Percentiles rank a stretch among this genome's conserved stretches.
Conservation (phyloP, 345 rosid species). For the Salix exigua region DNA sequence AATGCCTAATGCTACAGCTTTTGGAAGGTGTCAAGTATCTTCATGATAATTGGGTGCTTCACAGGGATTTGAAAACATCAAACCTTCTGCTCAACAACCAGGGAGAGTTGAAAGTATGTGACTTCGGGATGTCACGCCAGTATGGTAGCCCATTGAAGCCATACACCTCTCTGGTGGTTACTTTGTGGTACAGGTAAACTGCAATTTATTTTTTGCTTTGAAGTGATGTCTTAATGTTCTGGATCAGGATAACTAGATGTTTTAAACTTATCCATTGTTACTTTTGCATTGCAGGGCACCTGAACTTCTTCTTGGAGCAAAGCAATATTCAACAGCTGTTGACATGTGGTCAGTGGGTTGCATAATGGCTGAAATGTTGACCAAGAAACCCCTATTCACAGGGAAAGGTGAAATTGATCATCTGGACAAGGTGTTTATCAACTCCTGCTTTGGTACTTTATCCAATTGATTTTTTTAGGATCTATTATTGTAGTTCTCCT, state of each 20-base stretch:
- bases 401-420: conserved; percentile 75
- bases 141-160: conserved; percentile 86
- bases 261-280: conserved; percentile 4
- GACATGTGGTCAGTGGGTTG: conserved; percentile 98
- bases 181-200: conserved; percentile 81
- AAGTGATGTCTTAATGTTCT: not conserved
- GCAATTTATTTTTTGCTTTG: not conserved
- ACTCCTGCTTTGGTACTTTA: not conserved
- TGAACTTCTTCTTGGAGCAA: conserved; percentile 74
- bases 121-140: conserved; percentile 82
- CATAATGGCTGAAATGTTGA: conserved; percentile 84
- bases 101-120: conserved; percentile 79
- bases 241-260: not conserved
- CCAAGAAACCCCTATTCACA: conserved; percentile 62
- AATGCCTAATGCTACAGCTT: conserved; percentile 81
- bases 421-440: conserved; percentile 52
- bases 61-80: conserved; percentile 84
- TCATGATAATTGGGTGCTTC: conserved; percentile 90
- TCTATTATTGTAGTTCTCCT: not conserved
- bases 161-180: conserved; percentile 70
- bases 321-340: conserved; percentile 72
- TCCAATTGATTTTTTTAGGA: not conserved
- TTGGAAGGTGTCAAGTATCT: conserved; percentile 79
- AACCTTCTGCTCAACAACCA: conserved; percentile 75
- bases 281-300: conserved; percentile 59